Conservation (phyloP, 2,329 filamentous ascomycete genomes). For the Colletotrichum scovillei region DNA sequence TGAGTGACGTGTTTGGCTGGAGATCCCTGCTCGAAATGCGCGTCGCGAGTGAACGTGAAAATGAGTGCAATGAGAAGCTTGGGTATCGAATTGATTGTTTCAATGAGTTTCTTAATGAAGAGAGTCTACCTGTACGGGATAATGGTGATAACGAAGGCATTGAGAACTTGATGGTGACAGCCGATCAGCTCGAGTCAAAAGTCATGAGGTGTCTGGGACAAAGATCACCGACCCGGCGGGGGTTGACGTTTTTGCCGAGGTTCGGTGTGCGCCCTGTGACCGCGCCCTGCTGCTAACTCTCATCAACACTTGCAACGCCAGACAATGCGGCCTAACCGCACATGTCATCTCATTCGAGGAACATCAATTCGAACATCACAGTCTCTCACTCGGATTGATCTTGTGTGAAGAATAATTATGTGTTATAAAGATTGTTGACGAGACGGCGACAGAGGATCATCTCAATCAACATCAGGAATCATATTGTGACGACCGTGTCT, state of each 20-base stretch:
- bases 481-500: not conserved
- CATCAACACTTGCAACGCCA: not conserved
- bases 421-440: not conserved
- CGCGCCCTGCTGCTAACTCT: conserved; percentile 5
- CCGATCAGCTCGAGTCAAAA: conserved; percentile 4
- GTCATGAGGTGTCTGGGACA: conserved; percentile 7
- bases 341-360: not conserved
- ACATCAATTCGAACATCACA: not conserved
- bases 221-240: not conserved
- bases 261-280: conserved; percentile 28
- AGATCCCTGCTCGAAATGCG: not conserved
- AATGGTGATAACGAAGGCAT: conserved; percentile 2
- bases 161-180: not conserved
- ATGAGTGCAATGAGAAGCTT: not conserved
- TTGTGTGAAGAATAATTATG: not conserved
- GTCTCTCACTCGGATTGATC: not conserved
- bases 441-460: not conserved
- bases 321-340: not conserved
- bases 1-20: conserved; percentile 12
- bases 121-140: not conserved
- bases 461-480: not conserved
- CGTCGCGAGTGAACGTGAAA: not conserved
- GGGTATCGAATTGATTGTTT: not conserved
- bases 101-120: not conserved
- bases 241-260: conserved; percentile 33